These are phyloP conservation scores for Beauveria sp. DNA, from an alignment of 2,329 filamentous ascomycete genomes.

Conservation along the genomic window DNA sequence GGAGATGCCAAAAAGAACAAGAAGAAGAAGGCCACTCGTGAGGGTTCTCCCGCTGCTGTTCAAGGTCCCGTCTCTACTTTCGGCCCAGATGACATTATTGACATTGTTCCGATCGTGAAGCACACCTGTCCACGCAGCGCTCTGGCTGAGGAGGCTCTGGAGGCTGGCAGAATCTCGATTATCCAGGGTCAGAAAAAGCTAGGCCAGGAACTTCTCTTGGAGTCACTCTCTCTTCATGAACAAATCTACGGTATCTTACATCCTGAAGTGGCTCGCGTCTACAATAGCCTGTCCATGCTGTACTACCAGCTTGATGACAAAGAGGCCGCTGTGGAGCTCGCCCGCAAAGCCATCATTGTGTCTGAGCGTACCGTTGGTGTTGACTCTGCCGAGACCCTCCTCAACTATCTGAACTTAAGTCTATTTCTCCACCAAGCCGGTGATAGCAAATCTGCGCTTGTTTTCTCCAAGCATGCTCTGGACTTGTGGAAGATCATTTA, in stretches of 20 bases:
- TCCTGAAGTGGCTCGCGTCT: conserved; percentile 89
- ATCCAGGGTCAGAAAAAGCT: conserved; percentile 92
- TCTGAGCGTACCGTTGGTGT: conserved; percentile 89
- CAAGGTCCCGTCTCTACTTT: conserved; percentile 47
- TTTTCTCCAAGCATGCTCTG: conserved; percentile 85
- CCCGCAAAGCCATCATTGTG: conserved; percentile 93
- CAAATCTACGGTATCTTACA: conserved; percentile 98
- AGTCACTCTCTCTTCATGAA: conserved; percentile 91
- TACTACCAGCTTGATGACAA: conserved; percentile 99
- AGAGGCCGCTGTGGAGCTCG: conserved; percentile 87
- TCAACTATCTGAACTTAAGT: conserved; percentile 92
- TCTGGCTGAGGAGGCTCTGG: conserved; percentile 88
- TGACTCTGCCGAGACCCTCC: conserved; percentile 86
- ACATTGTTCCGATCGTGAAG: conserved; percentile 90
- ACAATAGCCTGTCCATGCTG: conserved; percentile 89
- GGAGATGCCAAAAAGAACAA: conserved; percentile 49
- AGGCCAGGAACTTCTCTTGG: conserved; percentile 89
- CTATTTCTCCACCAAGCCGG: conserved; percentile 89
- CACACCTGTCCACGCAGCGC: conserved; percentile 86
- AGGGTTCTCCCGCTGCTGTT: conserved; percentile 42
- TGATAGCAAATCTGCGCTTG: conserved; percentile 80
- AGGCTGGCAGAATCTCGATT: conserved; percentile 93
- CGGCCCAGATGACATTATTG: conserved; percentile 75
- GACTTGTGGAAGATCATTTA: conserved; percentile 97
- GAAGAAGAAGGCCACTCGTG: conserved; percentile 54